phyloP scores from a whole-genome alignment of 306 rosid species.

The Medicago ruthenica region DNA sequence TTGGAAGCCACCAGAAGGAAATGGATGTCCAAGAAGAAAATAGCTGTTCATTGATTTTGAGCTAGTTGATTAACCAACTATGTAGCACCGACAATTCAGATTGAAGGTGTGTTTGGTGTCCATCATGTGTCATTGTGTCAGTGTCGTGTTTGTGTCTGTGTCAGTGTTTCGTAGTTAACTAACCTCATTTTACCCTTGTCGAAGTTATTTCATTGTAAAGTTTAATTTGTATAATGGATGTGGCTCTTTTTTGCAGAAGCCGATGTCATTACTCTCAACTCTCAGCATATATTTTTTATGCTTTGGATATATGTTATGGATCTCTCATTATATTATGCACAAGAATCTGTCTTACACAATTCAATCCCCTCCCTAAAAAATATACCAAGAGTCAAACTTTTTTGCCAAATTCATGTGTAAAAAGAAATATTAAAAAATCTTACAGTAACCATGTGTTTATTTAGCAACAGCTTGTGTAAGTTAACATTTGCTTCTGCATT shows the following conservation, averaged over 20 bases:
- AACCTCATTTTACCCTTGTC: constrained; percentile 39
- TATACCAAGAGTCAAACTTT: no score
- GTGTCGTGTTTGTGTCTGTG: neutral
- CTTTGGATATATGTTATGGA: constrained; percentile 16
- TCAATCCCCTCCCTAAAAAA: neutral
- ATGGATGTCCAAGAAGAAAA: constrained; percentile 77
- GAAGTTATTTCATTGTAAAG: constrained; percentile 45
- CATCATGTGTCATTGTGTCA: neutral
- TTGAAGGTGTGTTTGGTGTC: neutral
- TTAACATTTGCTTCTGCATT: no score
- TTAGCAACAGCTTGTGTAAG: no score
- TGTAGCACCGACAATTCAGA: neutral
- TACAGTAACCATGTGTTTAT: no score
- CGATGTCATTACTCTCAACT: constrained; percentile 31
- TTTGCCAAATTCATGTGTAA: no score
- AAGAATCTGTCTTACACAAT: neutral
- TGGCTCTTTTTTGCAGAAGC: constrained; percentile 48
- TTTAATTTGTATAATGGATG: constrained; percentile 52
- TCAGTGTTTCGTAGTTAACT: neutral
- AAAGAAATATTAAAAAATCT: no score
- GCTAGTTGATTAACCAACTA: constrained; percentile 26
- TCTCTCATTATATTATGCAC: constrained; percentile 32
- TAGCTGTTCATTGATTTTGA: constrained; percentile 49
- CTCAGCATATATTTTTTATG: constrained; percentile 19
- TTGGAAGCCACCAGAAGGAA: constrained; percentile 67